Conservation (phyloP, 73 alveolate genomes). For the Stentor roeselii region DNA sequence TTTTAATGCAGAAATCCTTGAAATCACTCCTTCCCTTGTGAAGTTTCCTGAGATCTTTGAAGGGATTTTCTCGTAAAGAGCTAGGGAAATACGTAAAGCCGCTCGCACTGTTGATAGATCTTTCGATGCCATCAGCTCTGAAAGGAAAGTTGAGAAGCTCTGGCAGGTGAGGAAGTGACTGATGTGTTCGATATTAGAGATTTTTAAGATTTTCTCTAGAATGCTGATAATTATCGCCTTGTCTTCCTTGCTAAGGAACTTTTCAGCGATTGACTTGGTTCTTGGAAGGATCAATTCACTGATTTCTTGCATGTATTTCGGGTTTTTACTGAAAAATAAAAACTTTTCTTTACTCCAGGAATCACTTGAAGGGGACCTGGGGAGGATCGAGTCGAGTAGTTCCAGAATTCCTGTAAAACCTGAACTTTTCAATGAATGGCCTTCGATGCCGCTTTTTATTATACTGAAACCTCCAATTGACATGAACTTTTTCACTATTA, state of each 20-base stretch:
- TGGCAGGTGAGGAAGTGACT: background rate
- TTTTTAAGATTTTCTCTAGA: constrained; percentile 13
- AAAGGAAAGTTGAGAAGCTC: constrained; percentile 1
- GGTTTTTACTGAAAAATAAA: background rate
- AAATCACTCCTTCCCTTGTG: constrained; percentile 2
- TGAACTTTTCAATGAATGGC: background rate
- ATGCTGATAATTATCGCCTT: background rate
- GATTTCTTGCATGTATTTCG: background rate
- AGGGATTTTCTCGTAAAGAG: constrained; percentile 16
- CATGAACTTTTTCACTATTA: background rate
- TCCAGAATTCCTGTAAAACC: background rate
- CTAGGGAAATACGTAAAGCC: background rate
- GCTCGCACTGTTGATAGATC: background rate
- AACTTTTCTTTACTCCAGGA: background rate
- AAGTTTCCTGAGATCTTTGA: background rate
- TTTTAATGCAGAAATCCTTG: background rate
- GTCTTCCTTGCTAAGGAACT: constrained; percentile 9
- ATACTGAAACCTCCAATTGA: background rate
- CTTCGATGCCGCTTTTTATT: background rate
- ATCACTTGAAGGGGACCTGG: background rate
- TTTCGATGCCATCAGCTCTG: background rate
- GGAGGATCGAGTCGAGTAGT: background rate
- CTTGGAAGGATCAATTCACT: background rate
- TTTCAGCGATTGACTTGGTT: background rate
- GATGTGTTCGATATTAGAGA: background rate